Evolutionary conservation across 2,329 filamentous ascomycete species (phyloP).

Genomic region (Aspergillus novofumigatus): DNA sequence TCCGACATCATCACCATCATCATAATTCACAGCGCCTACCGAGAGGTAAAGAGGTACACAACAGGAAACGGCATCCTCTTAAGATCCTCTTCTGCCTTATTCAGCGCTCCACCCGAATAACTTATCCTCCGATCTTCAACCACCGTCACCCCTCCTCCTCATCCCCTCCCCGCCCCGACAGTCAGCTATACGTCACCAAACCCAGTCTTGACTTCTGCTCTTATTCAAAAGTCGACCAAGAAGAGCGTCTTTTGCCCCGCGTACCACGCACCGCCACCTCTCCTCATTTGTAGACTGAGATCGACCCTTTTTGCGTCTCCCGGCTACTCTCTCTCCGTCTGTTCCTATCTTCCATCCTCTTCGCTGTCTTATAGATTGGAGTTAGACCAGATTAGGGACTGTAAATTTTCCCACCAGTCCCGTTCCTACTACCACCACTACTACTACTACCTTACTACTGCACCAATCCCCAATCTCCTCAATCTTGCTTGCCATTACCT

Average conservation of each 20-base stretch:
- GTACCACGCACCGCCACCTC: conserved; percentile 4
- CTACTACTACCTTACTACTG: conserved; percentile 1
- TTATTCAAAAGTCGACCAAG: conserved; percentile 1
- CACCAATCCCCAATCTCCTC: neutral
- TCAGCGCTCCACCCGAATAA: neutral
- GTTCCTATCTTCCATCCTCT: conserved; percentile 1
- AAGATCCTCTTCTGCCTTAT: neutral
- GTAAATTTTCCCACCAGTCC: conserved; percentile 12
- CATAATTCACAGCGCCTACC: neutral
- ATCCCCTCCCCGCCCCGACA: neutral
- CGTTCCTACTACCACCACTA: neutral
- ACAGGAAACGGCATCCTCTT: neutral
- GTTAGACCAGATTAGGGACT: conserved; percentile 11
- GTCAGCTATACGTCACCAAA: conserved; percentile 7
- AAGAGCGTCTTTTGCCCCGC: neutral
- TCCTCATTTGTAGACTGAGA: conserved; percentile 2
- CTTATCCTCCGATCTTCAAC: neutral
- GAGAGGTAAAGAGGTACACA: too few species aligned
- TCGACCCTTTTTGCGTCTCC: neutral
- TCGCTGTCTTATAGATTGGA: conserved; percentile 12
- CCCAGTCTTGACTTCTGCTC: neutral
- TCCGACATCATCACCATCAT: neutral
- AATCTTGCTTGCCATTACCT: neutral
- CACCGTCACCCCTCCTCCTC: neutral
- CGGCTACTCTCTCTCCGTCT: conserved; percentile 1